Base-by-base conservation (phyloP, 2,329 filamentous ascomycete species). In the Peltaster fructicola region DNA sequence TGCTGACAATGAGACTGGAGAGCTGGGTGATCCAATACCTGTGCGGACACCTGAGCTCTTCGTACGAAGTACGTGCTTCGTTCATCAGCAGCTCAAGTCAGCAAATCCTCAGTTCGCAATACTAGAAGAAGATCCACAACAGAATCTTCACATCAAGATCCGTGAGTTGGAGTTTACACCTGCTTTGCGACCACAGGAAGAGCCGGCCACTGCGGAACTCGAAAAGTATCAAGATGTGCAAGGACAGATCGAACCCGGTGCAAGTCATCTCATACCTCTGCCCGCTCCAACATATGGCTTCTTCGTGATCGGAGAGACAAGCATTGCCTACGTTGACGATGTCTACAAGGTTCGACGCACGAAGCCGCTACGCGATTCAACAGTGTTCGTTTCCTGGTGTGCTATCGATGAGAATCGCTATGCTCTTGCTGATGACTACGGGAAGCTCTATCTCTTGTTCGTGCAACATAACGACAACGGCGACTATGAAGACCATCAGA, bases 381-480 rank as follows among this genome's bases (percentile, higher is more conserved):
- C 76, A 3, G 73, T 92, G 17, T 95, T 90, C 39, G 75, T 88
- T n/a, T 72, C 81, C 2, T 98, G 85, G 84, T 77, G 78, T 33
- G 69, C 74, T 40, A 72, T 88, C 25, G 79, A 95, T 41, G 68
- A 71, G 13, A 73, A 75, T 18, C 66, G 75, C 40, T 95, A 82
- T 55, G 60, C 93, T n/a, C 55, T 98, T 3, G 82, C 77, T 2
- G 88, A 98, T 45, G 82, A 93, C 39, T 93, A 88, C 44, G 85
- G 88, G 9, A 67, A 65, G 24, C 51, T 98, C 13, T 82, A 85
- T 44, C 57, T 93, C n/a, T 56, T 98, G 17, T 81, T 81, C 46
- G 67, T 98, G 8, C 51, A 76, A 8, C 61, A 80, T 2, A 61
- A 63, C 23, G 56, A 63, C 7, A 61, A 68, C 3, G 65, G 68